Conservation (phyloP, 2,329 filamentous ascomycete species). For the Aspergillus arachidicola region DNA sequence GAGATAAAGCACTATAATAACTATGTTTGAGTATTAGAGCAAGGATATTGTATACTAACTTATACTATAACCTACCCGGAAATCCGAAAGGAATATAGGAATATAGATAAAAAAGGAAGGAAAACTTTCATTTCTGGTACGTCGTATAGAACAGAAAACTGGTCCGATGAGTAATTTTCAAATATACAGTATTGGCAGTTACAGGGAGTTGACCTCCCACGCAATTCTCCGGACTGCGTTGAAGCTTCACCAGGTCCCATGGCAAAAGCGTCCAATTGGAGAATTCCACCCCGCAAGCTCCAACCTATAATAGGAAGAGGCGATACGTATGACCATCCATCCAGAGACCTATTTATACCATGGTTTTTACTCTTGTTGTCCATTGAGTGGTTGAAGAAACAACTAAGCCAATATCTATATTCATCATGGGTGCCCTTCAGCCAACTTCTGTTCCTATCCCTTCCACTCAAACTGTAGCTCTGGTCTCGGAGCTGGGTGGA, state of each 20-base stretch:
- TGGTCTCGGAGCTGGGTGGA: constrained; percentile 45
- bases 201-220: not conserved
- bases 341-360: not conserved
- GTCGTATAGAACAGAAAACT: no score
- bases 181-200: not conserved
- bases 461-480: constrained; percentile 42
- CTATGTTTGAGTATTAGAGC: no score
- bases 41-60: no score
- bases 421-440: constrained; percentile 12
- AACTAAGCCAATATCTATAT: not conserved
- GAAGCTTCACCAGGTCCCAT: not conserved
- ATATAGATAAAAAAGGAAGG: no score
- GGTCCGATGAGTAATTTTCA: not conserved
- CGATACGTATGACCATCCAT: not conserved
- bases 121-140: no score
- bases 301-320: not conserved
- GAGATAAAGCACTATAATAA: no score
- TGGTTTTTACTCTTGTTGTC: not conserved
- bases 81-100: no score
- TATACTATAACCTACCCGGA: no score
- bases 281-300: not conserved
- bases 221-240: not conserved
- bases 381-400: not conserved
- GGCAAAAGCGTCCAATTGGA: not conserved
- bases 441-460: constrained; percentile 6